Conservation (phyloP, 192 early-diverging fungal species). For the Gigaspora rosea region DNA sequence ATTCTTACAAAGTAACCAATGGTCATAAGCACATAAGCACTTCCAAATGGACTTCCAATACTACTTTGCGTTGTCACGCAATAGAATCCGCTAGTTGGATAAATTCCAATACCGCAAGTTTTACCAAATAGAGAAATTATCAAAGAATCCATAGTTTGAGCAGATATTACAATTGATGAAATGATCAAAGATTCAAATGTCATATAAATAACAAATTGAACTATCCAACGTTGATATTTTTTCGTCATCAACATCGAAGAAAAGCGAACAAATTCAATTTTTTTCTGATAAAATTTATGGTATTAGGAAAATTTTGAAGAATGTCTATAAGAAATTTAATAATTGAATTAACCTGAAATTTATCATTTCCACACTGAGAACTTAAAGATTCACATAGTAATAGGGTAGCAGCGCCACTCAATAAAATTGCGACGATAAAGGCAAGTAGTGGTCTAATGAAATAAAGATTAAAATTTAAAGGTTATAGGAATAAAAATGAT, state of each 20-base stretch:
- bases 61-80: constrained; percentile 49
- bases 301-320: neutral
- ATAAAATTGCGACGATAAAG: constrained; percentile 57
- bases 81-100: constrained; percentile 54
- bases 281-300: constrained; percentile 37
- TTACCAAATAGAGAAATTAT: constrained; percentile 59
- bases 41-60: constrained; percentile 57
- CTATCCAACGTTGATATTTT: constrained; percentile 54
- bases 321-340: neutral
- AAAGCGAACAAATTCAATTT: constrained; percentile 72
- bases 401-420: constrained; percentile 60
- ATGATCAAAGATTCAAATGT: constrained; percentile 72
- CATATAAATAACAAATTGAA: constrained; percentile 66
- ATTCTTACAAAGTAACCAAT: constrained; percentile 52
- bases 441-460: constrained; percentile 51
- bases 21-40: constrained; percentile 59
- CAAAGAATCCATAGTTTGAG: constrained; percentile 71
- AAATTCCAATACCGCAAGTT: constrained; percentile 68
- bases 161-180: constrained; percentile 67
- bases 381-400: constrained; percentile 73
- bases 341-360: constrained; percentile 54
- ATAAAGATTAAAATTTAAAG: neutral
- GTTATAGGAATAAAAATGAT: neutral
- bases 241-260: neutral
- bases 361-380: constrained; percentile 68